Evolutionary conservation across 768 basidiomycete genomes (phyloP).

Genomic region (Pholiota microspora): DNA sequence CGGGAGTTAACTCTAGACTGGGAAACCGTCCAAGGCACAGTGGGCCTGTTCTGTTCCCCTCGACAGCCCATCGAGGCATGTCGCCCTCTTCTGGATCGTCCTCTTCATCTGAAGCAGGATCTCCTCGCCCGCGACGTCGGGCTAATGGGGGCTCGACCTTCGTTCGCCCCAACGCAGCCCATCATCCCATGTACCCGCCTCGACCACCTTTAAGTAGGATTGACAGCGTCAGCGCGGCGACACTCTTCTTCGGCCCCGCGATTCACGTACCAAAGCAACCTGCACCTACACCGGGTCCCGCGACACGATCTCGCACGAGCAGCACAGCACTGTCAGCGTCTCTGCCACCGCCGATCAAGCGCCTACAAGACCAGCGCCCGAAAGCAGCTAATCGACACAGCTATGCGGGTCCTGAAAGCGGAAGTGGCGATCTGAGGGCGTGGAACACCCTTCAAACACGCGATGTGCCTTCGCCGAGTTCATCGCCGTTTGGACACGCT

Average conservation of each 20-base stretch:
- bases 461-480: slow-evolving; percentile 45
- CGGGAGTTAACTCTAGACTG: slow-evolving; percentile 16
- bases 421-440: slow-evolving; percentile 22
- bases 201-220: slow-evolving; percentile 47
- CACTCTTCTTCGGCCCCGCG: slow-evolving; percentile 66
- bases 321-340: slow-evolving; percentile 4
- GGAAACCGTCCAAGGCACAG: slow-evolving; percentile 28
- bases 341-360: slow-evolving; percentile 25
- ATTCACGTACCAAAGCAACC: slow-evolving; percentile 28
- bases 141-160: slow-evolving; percentile 32
- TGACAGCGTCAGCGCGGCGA: slow-evolving; percentile 56
- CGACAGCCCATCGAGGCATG: slow-evolving; percentile 37
- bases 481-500: slow-evolving; percentile 38
- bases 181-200: slow-evolving; percentile 21
- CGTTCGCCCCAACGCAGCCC: slow-evolving; percentile 16
- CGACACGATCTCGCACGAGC: slow-evolving; percentile 15
- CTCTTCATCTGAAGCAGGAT: slow-evolving; percentile 49
- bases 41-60: slow-evolving; percentile 40
- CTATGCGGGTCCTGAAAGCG: slow-evolving; percentile 51
- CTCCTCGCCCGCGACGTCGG: slow-evolving; percentile 55
- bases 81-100: slow-evolving; percentile 32
- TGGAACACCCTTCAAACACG: slow-evolving; percentile 43
- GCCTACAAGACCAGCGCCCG: slow-evolving; percentile 26
- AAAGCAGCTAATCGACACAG: slow-evolving; percentile 55
- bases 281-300: slow-evolving; percentile 14